Evolutionary conservation across 805 yeast genomes (phyloP), one percentile per base, ranked within the genome.

Genomic region (Hanseniaspora meyeri): DNA sequence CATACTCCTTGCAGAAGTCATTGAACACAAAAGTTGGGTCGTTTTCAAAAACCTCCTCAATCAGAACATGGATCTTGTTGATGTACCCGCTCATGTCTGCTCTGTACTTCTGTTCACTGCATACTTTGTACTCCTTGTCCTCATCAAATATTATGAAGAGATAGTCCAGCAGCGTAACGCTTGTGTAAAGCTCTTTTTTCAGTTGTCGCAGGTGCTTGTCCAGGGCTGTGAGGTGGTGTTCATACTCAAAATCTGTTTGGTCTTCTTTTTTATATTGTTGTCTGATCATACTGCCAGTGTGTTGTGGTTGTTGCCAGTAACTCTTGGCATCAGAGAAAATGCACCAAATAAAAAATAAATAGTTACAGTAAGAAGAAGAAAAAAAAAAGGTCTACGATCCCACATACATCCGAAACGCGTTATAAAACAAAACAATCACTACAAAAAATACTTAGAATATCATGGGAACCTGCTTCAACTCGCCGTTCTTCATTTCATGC

Each of bases 401-500:
- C 12, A 4, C 10, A 10, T 4, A 32, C 4, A 32, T 24, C 31
- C 34, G 19, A 43, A 1, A 39, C 24, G 10, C 9, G 43, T 17
- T 20, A 17, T 17, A 19, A 2, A 9, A 20, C 2, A 16, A 17
- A 5, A 31, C 3, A 19, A 29, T n/a, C n/a, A n/a, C n/a, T 42
- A 19, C n/a, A 32, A 31, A 10, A 17, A 3, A 1, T 2, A 27
- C 12, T 42, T 20, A 53, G 12, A 38, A 38, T 29, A 53, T 53
- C 40, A 38, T 20, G 1, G 57, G 57, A 4, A 46, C 46, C 40
- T 46, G 42, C 20, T 39, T 16, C 20, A 53, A 20, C 24, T 53
- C 57, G 12, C 57, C 51, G 11, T 46, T 45, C 29, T 32, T 45
- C 39, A 31, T 24, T 17, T 46, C 51, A 39, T 53, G 57, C 19